These are phyloP conservation scores for Kandelia obovata DNA, from an alignment of 345 rosid genomes.

Conservation along the genomic window DNA sequence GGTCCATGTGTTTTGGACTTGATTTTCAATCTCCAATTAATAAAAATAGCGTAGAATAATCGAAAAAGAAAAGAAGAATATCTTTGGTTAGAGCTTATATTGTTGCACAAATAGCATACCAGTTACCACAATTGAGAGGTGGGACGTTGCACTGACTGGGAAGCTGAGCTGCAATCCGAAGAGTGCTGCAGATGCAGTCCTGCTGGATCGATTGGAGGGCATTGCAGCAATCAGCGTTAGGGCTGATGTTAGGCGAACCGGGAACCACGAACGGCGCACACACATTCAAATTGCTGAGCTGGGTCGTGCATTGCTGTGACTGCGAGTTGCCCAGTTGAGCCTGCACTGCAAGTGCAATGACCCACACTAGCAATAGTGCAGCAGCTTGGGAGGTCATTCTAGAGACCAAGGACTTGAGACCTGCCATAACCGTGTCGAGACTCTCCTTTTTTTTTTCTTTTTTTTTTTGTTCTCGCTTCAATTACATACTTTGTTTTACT, in stretches of 20 bases:
- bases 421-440: constrained; percentile 11
- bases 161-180: constrained; percentile 66
- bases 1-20: background rate
- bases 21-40: too few species aligned
- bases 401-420: constrained; percentile 4
- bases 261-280: constrained; percentile 76
- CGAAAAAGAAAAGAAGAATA: background rate
- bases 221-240: constrained; percentile 53
- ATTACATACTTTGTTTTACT: background rate
- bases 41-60: too few species aligned
- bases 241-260: constrained; percentile 40
- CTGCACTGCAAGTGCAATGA: constrained; percentile 29
- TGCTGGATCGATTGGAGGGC: constrained; percentile 57
- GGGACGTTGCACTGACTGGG: constrained; percentile 71
- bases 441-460: background rate
- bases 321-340: constrained; percentile 32
- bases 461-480: background rate
- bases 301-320: constrained; percentile 54
- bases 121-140: constrained; percentile 40
- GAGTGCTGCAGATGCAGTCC: constrained; percentile 81
- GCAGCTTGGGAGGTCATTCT: background rate
- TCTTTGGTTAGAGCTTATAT: background rate
- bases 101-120: background rate
- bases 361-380: constrained; percentile 25
- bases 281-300: constrained; percentile 51